Evolutionary conservation across 164 flowering plant genomes (phyloP), one percentile per base, ranked within the genome.

Genomic region (Nymphaea colorata): DNA sequence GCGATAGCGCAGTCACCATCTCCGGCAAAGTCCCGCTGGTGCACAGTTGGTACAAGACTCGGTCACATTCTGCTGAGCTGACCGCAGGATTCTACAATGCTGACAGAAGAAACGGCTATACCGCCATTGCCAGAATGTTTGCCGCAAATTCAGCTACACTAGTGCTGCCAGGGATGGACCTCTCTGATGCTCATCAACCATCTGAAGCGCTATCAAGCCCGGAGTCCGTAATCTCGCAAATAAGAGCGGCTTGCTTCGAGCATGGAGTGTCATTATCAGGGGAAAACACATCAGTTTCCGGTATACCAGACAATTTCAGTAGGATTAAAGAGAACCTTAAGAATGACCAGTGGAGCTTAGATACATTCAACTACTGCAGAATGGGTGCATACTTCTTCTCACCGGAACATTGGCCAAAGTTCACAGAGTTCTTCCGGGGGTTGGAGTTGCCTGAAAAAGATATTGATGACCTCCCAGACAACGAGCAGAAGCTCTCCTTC

Each of bases 311-410:
- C 17, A 78, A 82, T 2, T 81, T 86, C 44, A 78, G 81, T 12
- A 81, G 73, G 78, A 84, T 91, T 4, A 85, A 76, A 81, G 80
- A 84, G 74, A 80, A 78, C 44, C 51, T 91, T 64, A 78, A 73
- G 7, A 81, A 80, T 25, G 75, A 68, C 61, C 73, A 6, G 25
- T 51, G 57, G 57, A 73, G 15, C 44, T 69, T 87, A 66, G 79
- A 83, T 11, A 72, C 78, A 70, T 87, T 90, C 80, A 85, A 83
- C 2, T 89, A 89, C 68, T 88, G 89, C 76, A 87, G 98, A 69
- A 94, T 94, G 97, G 97, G 98, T 41, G 93, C 94, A 4, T 69
- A 81, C 64, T 93, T 93, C 83, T 93, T 93, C 80, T 91, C 98
- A 3, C 97, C 98, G 0, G 86, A 86, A 62, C 90, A 91, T 69